Evolutionary conservation across 345 rosid species (phyloP), one percentile per base, ranked within the genome.

Genomic region (Moricandia moricandioides): DNA sequence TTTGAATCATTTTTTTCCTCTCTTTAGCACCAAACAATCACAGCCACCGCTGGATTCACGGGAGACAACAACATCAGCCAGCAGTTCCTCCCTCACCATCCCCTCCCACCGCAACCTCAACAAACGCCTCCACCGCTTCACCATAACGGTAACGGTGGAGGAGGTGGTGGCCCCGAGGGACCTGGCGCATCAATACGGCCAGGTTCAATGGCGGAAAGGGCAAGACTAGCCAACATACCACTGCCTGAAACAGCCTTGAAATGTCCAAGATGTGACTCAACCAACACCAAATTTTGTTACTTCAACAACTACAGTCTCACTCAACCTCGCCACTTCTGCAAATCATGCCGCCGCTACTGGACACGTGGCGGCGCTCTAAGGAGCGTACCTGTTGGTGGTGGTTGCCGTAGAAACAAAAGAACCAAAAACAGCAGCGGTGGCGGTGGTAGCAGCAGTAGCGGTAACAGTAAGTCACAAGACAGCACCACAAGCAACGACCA

Each of bases 281-380:
- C 84, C 72, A 91, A 91, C 83, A 91, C 97, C 33, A 91, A 91
- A 55, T 91, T 91, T 70, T 91, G 97, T 64, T 91, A 91, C 87
- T 91, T 82, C 85, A 91, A 91, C 58, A 91, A 91, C 84, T 91
- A 91, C 47, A 89, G 83, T 83, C 89, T 91, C 65, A 78, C 95
- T 30, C 97, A 91, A 64, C 97, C 94, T 6, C 95, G 97, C 62
- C 95, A 91, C 88, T 89, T 91, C 64, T 91, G 97, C 79, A 91
- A 91, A 71, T 82, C 92, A 0, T 91, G 97, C 54, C 89, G 97
- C 35, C 86, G 97, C 39, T 91, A 91, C 74, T 91, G 97, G 97
- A 91, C 97, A 17, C 81, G 86, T 67, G 94, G 94, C 1, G 97
- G 97, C 1, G 91, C 94, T 65, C 82, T 91, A 39, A 80, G 97